A percentile compares a stretch with the other conserved stretches of the same genome.
Evolutionary conservation across 225 moss, liverwort and hornwort genomes (phyloP).

Genomic region (Takakia lepidozioides): DNA sequence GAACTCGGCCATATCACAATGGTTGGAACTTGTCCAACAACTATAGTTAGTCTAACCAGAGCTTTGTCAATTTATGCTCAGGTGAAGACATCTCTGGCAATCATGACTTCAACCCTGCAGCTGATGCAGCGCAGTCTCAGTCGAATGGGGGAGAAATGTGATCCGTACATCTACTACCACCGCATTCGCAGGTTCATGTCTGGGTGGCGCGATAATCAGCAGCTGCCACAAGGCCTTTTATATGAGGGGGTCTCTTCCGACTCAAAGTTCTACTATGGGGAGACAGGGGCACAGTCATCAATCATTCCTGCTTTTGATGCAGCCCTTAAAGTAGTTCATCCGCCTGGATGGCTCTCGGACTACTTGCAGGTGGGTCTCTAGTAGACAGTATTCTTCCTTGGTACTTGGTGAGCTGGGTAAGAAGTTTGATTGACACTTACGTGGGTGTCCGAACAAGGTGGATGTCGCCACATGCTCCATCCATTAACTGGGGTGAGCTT

Average conservation of each 20-base stretch:
- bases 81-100: not conserved
- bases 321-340: not conserved
- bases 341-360: not conserved
- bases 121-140: not conserved
- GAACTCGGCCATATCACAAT: no score
- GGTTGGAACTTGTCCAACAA: no score
- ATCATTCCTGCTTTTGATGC: not conserved
- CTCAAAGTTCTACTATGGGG: not conserved
- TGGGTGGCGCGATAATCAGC: not conserved
- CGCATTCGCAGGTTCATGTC: not conserved
- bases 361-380: not conserved
- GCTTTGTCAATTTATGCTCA: not conserved
- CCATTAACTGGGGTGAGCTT: no score
- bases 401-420: no score
- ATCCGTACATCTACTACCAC: constrained; percentile 1
- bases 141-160: not conserved
- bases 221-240: not conserved
- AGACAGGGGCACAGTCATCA: not conserved
- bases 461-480: no score
- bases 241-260: not conserved
- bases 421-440: no score
- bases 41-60: no score
- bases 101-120: not conserved
- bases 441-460: no score
- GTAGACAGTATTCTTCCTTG: no score